Evolutionary conservation across 495 filamentous ascomycete species (phyloP).

Genomic region (Pseudoneurospora amorphoporcata): DNA sequence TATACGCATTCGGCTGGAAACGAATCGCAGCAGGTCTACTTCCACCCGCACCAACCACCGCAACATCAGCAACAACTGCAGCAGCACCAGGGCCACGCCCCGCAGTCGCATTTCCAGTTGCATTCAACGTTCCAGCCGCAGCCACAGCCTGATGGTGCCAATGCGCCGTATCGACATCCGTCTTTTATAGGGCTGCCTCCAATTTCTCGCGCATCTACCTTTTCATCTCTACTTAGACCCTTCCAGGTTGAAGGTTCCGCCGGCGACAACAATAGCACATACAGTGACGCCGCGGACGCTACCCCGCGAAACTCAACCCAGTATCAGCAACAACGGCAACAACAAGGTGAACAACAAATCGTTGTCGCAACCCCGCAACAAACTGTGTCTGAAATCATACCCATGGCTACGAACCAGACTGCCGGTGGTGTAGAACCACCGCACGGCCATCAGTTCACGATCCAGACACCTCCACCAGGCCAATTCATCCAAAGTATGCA

Average conservation of each 20-base stretch:
- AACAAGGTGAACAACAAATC: neutral
- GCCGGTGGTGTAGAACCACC: neutral
- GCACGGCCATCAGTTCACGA: conserved; percentile 4
- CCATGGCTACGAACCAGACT: conserved; percentile 1
- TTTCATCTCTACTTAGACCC: conserved; percentile 28
- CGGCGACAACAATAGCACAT: conserved; percentile 9
- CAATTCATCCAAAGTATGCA: conserved; percentile 17
- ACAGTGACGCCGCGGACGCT: neutral
- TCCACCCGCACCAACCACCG: conserved; percentile 6
- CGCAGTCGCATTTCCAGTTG: conserved; percentile 7
- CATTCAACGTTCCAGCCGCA: conserved; percentile 4
- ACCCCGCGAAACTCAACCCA: neutral
- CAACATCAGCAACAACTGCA: conserved; percentile 6
- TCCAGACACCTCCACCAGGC: conserved; percentile 3
- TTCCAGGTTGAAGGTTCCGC: conserved; percentile 8
- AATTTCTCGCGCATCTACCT: conserved; percentile 42
- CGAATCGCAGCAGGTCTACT: conserved; percentile 14
- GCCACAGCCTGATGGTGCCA: conserved; percentile 5
- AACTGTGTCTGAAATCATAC: neutral
- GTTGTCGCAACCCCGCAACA: neutral
- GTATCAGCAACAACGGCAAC: conserved; percentile 2
- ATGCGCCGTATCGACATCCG: conserved; percentile 19
- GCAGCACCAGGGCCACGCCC: conserved; percentile 10
- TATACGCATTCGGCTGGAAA: conserved; percentile 13
- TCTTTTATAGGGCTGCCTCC: conserved; percentile 40